Evolutionary conservation across 331 rosid genomes (phyloP).

Genomic region (Saraca asoca): DNA sequence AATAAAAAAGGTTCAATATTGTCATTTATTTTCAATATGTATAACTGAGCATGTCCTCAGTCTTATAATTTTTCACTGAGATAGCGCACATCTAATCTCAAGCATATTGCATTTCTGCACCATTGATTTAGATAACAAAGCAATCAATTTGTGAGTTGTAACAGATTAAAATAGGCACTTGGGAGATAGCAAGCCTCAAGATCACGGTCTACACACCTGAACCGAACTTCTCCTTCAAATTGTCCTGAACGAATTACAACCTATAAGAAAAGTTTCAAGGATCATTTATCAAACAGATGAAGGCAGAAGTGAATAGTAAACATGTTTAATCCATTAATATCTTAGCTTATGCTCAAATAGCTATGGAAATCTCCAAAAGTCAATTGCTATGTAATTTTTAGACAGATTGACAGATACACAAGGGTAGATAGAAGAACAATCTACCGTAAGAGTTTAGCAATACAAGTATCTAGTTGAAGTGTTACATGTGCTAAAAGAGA

Average conservation of each 20-base stretch:
- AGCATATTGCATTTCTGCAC: constrained; percentile 7
- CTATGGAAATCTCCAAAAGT: background rate
- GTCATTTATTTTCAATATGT: background rate
- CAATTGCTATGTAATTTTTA: background rate
- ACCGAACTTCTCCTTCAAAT: constrained; percentile 80
- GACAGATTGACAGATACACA: background rate
- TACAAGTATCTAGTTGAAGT: background rate
- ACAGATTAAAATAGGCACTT: background rate
- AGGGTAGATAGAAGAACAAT: background rate
- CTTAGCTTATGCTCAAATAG: constrained; percentile 6
- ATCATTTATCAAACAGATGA: constrained; percentile 32
- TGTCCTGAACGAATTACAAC: constrained; percentile 72
- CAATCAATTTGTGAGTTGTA: constrained; percentile 20
- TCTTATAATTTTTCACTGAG: background rate
- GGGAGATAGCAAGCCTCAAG: constrained; percentile 27
- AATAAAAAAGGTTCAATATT: background rate
- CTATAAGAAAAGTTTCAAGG: constrained; percentile 50
- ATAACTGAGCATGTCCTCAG: constrained; percentile 11
- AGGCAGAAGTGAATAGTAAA: constrained; percentile 9
- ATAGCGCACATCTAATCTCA: constrained; percentile 10
- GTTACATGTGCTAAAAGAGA: background rate
- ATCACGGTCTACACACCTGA: constrained; percentile 63
- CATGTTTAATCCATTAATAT: background rate
- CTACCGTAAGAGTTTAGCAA: background rate
- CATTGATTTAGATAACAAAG: background rate